These are phyloP conservation scores for Thelonectria discophora DNA, from an alignment of 2,329 filamentous ascomycete species.

Conservation along the genomic window DNA sequence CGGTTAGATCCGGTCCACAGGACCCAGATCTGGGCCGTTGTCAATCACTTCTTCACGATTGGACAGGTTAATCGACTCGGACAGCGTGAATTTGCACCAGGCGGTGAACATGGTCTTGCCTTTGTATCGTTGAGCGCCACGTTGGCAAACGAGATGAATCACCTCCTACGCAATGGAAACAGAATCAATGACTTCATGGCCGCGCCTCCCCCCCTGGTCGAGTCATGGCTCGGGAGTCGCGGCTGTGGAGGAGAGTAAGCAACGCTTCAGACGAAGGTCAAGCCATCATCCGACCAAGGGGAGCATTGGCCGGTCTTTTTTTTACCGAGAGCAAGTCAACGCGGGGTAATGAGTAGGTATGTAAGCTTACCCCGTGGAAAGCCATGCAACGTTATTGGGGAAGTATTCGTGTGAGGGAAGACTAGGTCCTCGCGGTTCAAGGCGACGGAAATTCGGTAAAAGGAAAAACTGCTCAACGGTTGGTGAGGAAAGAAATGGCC, in stretches of 20 bases:
- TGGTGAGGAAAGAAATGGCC: not conserved
- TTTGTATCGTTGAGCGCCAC: not conserved
- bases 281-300: not conserved
- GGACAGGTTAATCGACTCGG: not conserved
- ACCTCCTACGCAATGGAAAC: not conserved
- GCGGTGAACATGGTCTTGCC: not conserved
- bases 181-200: constrained; percentile 1
- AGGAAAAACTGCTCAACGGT: not conserved
- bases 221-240: not conserved
- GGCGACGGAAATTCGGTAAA: not conserved
- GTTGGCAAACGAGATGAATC: not conserved
- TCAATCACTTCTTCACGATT: not conserved
- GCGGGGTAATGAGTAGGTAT: not conserved
- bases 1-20: not conserved
- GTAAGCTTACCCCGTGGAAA: not conserved
- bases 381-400: not conserved
- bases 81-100: not conserved
- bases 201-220: too few relatives aligned
- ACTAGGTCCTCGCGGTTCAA: not conserved
- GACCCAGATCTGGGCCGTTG: too few relatives aligned
- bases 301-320: not conserved
- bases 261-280: not conserved
- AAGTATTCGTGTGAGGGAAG: too few relatives aligned
- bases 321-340: not conserved
- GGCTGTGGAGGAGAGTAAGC: not conserved